Conservation (phyloP, 2,329 filamentous ascomycete genomes). For the Aureobasidium pullulans region DNA sequence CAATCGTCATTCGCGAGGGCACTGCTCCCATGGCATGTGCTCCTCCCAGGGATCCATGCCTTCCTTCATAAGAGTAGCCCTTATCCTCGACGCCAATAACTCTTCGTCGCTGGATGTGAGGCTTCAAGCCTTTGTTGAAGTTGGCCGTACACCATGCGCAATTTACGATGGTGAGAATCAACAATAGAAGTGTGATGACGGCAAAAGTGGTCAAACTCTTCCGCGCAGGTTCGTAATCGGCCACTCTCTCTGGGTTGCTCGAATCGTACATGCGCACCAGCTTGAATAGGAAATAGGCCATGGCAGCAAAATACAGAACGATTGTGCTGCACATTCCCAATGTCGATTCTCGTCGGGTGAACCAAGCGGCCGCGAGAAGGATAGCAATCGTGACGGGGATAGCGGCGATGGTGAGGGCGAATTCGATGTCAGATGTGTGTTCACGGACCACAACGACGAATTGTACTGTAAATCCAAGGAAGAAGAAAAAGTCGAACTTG, state of each 20-base stretch:
- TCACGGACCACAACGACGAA: constrained; percentile 91
- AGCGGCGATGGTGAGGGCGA: constrained; percentile 78
- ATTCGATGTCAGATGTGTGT: constrained; percentile 61
- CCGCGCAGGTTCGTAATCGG: constrained; percentile 67
- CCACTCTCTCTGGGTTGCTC: constrained; percentile 26
- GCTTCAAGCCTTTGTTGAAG: constrained; percentile 83
- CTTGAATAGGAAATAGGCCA: constrained; percentile 98
- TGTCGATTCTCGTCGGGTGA: constrained; percentile 75
- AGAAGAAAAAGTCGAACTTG: constrained; percentile 99
- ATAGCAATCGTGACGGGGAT: constrained; percentile 88
- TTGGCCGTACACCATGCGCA: constrained; percentile 83
- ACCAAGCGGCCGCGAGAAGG: constrained; percentile 75
- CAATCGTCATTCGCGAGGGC: constrained; percentile 40
- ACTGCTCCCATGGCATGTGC: constrained; percentile 25
- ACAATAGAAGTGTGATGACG: constrained; percentile 81
- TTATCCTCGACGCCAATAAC: constrained; percentile 44
- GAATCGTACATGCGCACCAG: constrained; percentile 87
- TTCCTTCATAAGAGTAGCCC: constrained; percentile 23
- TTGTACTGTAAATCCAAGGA: constrained; percentile 95
- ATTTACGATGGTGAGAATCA: constrained; percentile 81
- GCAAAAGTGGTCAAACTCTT: constrained; percentile 89
- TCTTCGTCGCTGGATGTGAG: constrained; percentile 63
- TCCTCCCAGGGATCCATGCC: constrained; percentile 6
- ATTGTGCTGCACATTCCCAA: constrained; percentile 71
- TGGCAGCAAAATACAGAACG: constrained; percentile 74